phyloP scores from a whole-genome alignment of 768 basidiomycete species.

The Lentinus brumalis region DNA sequence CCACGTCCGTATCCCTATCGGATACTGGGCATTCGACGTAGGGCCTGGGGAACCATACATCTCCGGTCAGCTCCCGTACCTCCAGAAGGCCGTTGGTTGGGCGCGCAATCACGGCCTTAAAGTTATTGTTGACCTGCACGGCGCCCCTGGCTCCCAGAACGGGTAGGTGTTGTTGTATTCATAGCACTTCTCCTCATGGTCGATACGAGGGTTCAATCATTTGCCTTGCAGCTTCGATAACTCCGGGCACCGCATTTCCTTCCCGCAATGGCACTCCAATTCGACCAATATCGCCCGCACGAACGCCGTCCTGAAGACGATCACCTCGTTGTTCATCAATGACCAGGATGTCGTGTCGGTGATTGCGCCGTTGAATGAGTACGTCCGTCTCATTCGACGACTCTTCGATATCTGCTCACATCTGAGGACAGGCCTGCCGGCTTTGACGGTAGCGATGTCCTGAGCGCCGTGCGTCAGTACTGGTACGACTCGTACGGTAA shows the following conservation, averaged over 20 bases:
- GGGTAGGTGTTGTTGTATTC: constrained; percentile 42
- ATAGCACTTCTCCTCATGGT: neutral
- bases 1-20: constrained; percentile 83
- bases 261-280: constrained; percentile 71
- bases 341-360: constrained; percentile 56
- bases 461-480: constrained; percentile 57
- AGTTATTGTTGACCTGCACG: constrained; percentile 71
- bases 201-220: neutral
- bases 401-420: neutral
- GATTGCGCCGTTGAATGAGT: constrained; percentile 85
- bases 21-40: constrained; percentile 90
- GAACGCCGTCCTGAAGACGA: constrained; percentile 59
- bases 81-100: constrained; percentile 68
- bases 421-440: constrained; percentile 64
- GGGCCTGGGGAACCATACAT: constrained; percentile 77
- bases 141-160: constrained; percentile 84
- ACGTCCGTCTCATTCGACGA: constrained; percentile 12
- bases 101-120: constrained; percentile 73
- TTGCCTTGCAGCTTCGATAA: constrained; percentile 66
- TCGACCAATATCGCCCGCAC: constrained; percentile 69
- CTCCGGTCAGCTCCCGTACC: constrained; percentile 72
- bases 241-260: constrained; percentile 64
- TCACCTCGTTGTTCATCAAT: constrained; percentile 61
- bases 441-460: constrained; percentile 52
- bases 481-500: constrained; percentile 76